Base-by-base conservation (phyloP, 2,329 filamentous ascomycete genomes). In the Hymenotorrendiella dingleyae region DNA sequence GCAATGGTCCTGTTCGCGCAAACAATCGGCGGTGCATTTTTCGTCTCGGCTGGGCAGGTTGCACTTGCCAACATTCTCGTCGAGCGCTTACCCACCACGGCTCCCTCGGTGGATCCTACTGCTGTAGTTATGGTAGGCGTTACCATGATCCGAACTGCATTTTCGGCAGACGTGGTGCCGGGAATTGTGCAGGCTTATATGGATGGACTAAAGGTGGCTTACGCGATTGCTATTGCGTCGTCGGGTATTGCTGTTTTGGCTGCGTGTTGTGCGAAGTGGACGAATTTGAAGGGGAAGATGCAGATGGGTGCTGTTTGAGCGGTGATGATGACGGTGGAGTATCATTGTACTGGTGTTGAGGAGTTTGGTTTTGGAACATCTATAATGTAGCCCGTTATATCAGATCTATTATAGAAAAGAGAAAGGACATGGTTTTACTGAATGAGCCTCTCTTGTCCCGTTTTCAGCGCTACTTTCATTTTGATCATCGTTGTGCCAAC, bases 181-280 rank as follows among this genome's bases (percentile, higher is more conserved):
- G 65, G 68, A 0, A 78, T 86, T 29, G 67, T 84, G 20, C 50
- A 61, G 0, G 78, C 76, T 0, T 86, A 86, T 64, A 84, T 75
- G 53, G 63, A 74, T 40, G 76, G 76, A 0, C 75, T 82, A 53
- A 79, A 82, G 56, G 78, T 83, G 6, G 69, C 72, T 4, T 74
- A 80, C 28, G 82, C 78, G 8, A 67, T 82, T 49, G 70, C 71
- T 11, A 67, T 72, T 16, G 58, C 80, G 4, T 71, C 69, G 22
- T 68, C 63, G 2, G 68, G 68, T 3, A 40, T 71, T 20, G 61
- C 67, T 0, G 59, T 65, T 4, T 24, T 67, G 3, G 42, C 67
- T 14, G 56, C 57, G 12, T 44, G 67, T 4, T 56, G 47, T 20
- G 63, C 62, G 7, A 58, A 57, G 20, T 71, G 69, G 69, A 53